Base-by-base conservation (phyloP, 106 monocot species). In the Phalaenopsis aphrodite region DNA sequence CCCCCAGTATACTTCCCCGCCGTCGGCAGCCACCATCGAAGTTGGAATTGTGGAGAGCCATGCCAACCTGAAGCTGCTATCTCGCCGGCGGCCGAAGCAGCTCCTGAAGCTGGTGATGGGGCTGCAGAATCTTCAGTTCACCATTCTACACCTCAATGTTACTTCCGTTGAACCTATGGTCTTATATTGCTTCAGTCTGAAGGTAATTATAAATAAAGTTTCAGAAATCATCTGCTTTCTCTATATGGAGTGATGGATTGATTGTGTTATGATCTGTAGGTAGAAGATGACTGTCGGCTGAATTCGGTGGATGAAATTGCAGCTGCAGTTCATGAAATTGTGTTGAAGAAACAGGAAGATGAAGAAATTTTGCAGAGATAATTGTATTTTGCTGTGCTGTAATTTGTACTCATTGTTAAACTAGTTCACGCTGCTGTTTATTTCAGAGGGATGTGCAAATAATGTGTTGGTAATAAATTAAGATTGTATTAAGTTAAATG, bases 301-400 rank as follows among this genome's bases (percentile, higher is more conserved):
- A 85, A 49, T 2, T 86, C 94, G 38, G 91, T 86, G 3, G 91
- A 91, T 47, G 94, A 89, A 67, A 94, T 94, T 12, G 86, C 91
- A 0, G 77, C 86, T 0, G 88, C 85, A 0, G 91, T 85, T 21
- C 56, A 91, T 86, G 83, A 85, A 24, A 82, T 94, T 81, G 75
- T 94, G 16, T 84, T 80, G 30, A 83, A 79, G 73, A 89, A 91
- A 5, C 83, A 86, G 23, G 75, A 78, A 58, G 78, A 86, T 5
- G 10, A 5, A 23, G 38, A 10, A 0, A 12, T 78, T 69, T 69
- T 61, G n/a, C 61, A 21, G 23, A 61, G 61, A 61, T 61, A 69
- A 69, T 12, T 11, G 37, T 69, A 14, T n/a, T 8, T 14, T 12
- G 0, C 39, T 69, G 12, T 52, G 14, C 14, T 52, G 52, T 52